These are phyloP conservation scores for Starmerella ratchasimensis DNA, from an alignment of 805 yeast species.

Conservation along the genomic window DNA sequence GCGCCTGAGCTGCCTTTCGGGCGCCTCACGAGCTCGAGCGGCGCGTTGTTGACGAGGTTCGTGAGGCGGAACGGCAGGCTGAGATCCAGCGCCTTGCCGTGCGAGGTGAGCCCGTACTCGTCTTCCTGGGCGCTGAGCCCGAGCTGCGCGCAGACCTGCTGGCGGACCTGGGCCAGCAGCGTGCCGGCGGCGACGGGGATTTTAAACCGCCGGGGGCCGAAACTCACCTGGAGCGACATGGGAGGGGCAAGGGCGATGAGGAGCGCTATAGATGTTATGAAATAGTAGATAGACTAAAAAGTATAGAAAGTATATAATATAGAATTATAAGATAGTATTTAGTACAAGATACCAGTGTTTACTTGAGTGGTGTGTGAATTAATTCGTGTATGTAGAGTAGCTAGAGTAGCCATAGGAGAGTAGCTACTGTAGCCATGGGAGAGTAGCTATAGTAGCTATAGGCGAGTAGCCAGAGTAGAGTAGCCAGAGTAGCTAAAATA, in stretches of 20 bases:
- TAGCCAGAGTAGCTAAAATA: too few species aligned
- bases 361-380: too few species aligned
- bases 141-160: conserved; percentile 12
- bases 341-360: too few species aligned
- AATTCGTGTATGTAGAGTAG: too few species aligned
- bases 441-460: too few species aligned
- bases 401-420: too few species aligned
- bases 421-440: too few species aligned
- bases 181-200: conserved; percentile 18
- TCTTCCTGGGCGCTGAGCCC: conserved; percentile 6
- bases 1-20: neutral
- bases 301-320: too few species aligned
- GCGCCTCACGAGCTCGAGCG: conserved; percentile 10
- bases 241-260: too few species aligned
- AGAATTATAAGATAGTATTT: too few species aligned
- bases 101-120: conserved; percentile 12
- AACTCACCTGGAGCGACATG: conserved; percentile 11
- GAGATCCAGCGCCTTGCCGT: conserved; percentile 17
- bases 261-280: neutral
- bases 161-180: conserved; percentile 14
- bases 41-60: conserved; percentile 18
- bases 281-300: too few species aligned
- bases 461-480: too few species aligned
- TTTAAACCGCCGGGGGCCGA: conserved; percentile 10
- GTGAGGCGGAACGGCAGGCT: conserved; percentile 17